A percentile compares a stretch with the other conserved stretches of the same genome.
These are phyloP conservation scores for Emmonsiellopsis sp. DNA, from an alignment of 2,329 filamentous ascomycete genomes.

Conservation along the genomic window DNA sequence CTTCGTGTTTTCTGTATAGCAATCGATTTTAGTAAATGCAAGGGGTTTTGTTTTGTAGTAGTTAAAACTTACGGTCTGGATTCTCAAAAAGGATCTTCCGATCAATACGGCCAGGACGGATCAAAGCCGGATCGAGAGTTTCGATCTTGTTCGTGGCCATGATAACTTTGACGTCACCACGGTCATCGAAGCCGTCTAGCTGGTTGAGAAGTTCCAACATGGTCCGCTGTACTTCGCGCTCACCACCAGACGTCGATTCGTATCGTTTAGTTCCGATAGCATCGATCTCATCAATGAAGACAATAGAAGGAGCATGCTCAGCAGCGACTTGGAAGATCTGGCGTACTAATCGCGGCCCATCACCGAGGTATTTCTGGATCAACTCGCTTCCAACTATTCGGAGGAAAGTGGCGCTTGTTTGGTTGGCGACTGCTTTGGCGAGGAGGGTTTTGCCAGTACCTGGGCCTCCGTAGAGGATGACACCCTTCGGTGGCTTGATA, in stretches of 20 bases:
- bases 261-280: constrained; percentile 98
- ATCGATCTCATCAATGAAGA: constrained; percentile 99
- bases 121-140: constrained; percentile 88
- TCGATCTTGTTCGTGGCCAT: constrained; percentile 99
- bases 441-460: constrained; percentile 95
- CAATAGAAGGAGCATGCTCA: constrained; percentile 92
- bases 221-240: constrained; percentile 93
- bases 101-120: constrained; percentile 94
- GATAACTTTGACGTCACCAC: constrained; percentile 97
- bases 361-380: constrained; percentile 97
- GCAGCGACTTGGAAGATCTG: constrained; percentile 87
- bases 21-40: constrained; percentile 15
- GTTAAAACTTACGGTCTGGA: constrained; percentile 50
- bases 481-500: constrained; percentile 98
- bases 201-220: constrained; percentile 98
- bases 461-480: constrained; percentile 94
- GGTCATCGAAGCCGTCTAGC: constrained; percentile 96
- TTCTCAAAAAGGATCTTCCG: constrained; percentile 84
- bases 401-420: constrained; percentile 96
- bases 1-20: constrained; percentile 63
- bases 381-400: constrained; percentile 95
- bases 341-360: constrained; percentile 86
- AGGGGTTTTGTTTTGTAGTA: not conserved
- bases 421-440: constrained; percentile 95
- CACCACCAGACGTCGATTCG: constrained; percentile 91